Conservation (phyloP, 1,284 basidiomycete genomes). For the Golubevia sp. region DNA sequence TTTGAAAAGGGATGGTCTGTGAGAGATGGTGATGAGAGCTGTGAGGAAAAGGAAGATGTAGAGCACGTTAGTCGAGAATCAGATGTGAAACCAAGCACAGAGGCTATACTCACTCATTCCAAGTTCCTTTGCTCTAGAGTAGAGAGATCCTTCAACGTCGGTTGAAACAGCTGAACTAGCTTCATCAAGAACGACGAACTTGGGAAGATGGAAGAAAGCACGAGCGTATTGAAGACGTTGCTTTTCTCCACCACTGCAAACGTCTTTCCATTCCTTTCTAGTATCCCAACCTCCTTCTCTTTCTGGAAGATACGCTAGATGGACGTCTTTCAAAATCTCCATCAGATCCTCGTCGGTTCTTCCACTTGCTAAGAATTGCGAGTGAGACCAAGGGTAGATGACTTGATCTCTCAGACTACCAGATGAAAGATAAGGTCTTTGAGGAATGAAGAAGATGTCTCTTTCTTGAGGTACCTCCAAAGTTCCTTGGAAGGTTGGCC, state of each 20-base stretch:
- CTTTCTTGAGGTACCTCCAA: conserved; percentile 42
- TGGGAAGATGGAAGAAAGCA: conserved; percentile 81
- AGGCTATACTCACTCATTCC: conserved; percentile 70
- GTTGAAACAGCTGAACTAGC: conserved; percentile 95
- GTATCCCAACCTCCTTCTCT: conserved; percentile 79
- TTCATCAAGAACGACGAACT: conserved; percentile 69
- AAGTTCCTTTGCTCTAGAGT: conserved; percentile 86
- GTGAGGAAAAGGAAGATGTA: not conserved
- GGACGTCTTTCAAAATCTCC: conserved; percentile 76
- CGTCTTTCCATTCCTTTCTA: conserved; percentile 85
- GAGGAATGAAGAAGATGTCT: conserved; percentile 85
- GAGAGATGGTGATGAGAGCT: conserved; percentile 77
- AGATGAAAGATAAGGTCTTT: conserved; percentile 85
- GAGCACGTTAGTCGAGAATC: not conserved
- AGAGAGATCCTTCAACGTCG: conserved; percentile 95
- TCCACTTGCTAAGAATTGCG: conserved; percentile 61
- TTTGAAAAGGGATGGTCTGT: conserved; percentile 66
- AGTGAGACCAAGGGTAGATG: conserved; percentile 61
- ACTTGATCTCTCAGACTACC: conserved; percentile 85
- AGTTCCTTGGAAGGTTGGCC: conserved; percentile 68
- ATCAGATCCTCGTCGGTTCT: conserved; percentile 74
- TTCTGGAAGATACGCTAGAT: conserved; percentile 81
- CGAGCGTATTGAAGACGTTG: conserved; percentile 66
- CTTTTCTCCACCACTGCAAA: conserved; percentile 85
- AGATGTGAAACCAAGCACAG: not conserved